These are phyloP conservation scores for Prosopis cineraria DNA, from an alignment of 306 rosid genomes.

Conservation along the genomic window DNA sequence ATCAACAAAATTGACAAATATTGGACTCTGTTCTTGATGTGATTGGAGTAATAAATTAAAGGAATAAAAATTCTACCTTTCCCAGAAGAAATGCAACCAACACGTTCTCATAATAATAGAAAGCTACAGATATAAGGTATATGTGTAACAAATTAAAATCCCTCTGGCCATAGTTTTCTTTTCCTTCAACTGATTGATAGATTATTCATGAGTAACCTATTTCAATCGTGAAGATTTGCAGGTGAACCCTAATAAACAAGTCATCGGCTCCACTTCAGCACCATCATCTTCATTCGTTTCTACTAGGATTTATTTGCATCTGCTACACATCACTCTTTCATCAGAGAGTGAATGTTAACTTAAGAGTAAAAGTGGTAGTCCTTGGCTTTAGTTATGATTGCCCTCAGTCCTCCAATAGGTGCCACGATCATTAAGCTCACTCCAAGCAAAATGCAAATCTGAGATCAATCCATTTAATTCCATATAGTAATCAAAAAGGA, in stretches of 20 bases:
- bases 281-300: background rate
- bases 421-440: conserved; percentile 59
- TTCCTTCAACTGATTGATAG: background rate
- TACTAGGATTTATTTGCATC: conserved; percentile 19
- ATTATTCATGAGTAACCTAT: background rate
- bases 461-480: conserved; percentile 1
- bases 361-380: conserved; percentile 61
- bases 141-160: background rate
- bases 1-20: too few species aligned
- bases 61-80: background rate
- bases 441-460: conserved; percentile 80
- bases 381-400: conserved; percentile 61
- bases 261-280: background rate
- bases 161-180: background rate
- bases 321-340: background rate
- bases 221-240: background rate
- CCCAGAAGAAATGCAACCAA: background rate
- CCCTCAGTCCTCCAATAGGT: conserved; percentile 81
- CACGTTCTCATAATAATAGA: background rate
- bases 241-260: background rate
- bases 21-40: too few species aligned
- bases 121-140: background rate
- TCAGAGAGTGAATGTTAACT: conserved; percentile 1
- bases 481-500: background rate
- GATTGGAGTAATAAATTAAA: too few species aligned